Conservation (phyloP, 2,329 filamentous ascomycete genomes). For the Ceratocystis eucalypticola region DNA sequence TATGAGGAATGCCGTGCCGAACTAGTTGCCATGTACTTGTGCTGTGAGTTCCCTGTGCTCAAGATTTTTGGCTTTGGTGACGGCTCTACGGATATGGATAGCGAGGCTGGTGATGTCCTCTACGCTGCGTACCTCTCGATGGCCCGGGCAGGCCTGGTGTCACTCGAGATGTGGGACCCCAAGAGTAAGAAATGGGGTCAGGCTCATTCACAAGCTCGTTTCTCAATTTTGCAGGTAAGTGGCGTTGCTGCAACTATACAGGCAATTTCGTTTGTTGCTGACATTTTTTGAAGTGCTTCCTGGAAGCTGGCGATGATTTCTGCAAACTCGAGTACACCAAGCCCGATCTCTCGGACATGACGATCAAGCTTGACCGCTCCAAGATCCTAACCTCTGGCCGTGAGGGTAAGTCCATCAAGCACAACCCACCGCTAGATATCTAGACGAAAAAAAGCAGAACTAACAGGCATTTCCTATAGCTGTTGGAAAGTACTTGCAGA, state of each 20-base stretch:
- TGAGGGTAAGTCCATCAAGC: constrained; percentile 34
- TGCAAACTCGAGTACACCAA: constrained; percentile 62
- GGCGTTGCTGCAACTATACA: neutral
- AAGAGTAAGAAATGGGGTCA: constrained; percentile 87
- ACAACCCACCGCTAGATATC: neutral
- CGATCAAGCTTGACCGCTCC: constrained; percentile 66
- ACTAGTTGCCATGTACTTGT: constrained; percentile 80
- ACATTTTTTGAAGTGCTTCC: constrained; percentile 45
- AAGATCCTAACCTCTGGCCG: constrained; percentile 78
- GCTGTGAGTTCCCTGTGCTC: constrained; percentile 77
- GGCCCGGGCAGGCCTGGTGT: constrained; percentile 80
- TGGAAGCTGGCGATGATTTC: constrained; percentile 75
- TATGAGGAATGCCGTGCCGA: constrained; percentile 84
- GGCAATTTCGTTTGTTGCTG: constrained; percentile 1
- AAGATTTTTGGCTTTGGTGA: constrained; percentile 86
- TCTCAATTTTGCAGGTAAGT: constrained; percentile 57
- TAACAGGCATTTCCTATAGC: constrained; percentile 33
- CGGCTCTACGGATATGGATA: constrained; percentile 56
- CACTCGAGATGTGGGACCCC: constrained; percentile 90
- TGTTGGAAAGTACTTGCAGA: constrained; percentile 76
- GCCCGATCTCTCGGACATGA: constrained; percentile 66
- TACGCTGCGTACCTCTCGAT: constrained; percentile 83
- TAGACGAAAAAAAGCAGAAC: constrained; percentile 10
- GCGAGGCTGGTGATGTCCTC: constrained; percentile 71
- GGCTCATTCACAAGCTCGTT: constrained; percentile 80